These are phyloP conservation scores for Alternaria conjuncta DNA, from an alignment of 2,329 filamentous ascomycete genomes.

Conservation along the genomic window DNA sequence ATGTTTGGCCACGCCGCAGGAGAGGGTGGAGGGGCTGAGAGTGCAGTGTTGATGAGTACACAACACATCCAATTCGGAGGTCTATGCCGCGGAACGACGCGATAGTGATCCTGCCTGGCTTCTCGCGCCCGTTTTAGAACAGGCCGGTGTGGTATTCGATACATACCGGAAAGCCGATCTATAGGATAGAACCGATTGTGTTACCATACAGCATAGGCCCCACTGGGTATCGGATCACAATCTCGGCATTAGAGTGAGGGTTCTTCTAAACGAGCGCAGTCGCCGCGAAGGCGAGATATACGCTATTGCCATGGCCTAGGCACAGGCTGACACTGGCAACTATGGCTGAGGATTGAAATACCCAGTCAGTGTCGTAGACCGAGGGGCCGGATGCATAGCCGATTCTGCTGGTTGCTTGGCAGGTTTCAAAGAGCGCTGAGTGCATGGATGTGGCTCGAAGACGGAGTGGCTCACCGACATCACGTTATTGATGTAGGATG, in stretches of 20 bases:
- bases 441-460: not conserved
- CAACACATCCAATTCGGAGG: not conserved
- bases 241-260: not conserved
- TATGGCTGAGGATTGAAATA: not conserved
- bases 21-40: not conserved
- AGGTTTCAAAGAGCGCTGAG: too few species aligned
- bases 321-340: not conserved
- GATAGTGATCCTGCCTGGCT: too few species aligned
- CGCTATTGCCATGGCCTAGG: not conserved
- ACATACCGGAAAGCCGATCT: not conserved
- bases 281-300: not conserved
- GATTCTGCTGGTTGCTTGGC: not conserved
- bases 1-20: not conserved
- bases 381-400: not conserved
- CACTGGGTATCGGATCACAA: not conserved
- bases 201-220: not conserved
- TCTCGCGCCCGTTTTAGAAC: not conserved
- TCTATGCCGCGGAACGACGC: not conserved
- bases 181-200: not conserved
- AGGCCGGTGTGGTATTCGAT: not conserved
- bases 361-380: not conserved
- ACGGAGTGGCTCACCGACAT: not conserved
- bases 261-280: not conserved
- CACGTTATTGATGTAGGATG: not conserved
- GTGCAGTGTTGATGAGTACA: not conserved